Evolutionary conservation across 192 early-diverging fungal species (phyloP).

Genomic region (Podila clonocystis): DNA sequence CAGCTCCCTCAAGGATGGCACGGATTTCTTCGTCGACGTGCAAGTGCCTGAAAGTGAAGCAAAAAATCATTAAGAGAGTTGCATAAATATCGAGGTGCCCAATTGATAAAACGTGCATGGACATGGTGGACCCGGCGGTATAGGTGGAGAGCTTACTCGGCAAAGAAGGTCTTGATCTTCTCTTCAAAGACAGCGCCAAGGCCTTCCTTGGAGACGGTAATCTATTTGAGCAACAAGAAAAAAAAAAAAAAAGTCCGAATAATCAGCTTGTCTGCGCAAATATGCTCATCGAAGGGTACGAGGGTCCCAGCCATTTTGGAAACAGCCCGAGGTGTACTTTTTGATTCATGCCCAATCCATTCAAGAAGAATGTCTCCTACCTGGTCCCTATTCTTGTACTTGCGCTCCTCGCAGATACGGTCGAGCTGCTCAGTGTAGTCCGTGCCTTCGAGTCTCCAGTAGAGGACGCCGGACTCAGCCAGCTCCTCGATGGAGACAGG

Average conservation of each 20-base stretch:
- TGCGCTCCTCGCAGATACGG: conserved; percentile 73
- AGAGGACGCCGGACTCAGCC: conserved; percentile 74
- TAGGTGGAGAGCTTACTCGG: conserved; percentile 66
- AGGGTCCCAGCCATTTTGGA: no score
- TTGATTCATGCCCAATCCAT: no score
- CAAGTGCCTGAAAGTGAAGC: conserved; percentile 67
- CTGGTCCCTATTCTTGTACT: conserved; percentile 93
- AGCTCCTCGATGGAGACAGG: conserved; percentile 77
- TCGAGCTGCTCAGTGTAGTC: conserved; percentile 73
- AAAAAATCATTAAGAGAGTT: conserved; percentile 8
- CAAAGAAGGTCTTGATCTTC: conserved; percentile 93
- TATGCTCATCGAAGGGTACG: no score
- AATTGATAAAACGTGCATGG: neutral
- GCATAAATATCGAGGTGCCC: neutral
- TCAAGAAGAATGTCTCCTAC: conserved; percentile 39
- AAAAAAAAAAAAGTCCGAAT: neutral
- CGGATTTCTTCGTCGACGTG: conserved; percentile 99
- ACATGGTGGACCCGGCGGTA: neutral
- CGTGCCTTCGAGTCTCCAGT: conserved; percentile 67
- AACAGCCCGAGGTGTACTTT: no score
- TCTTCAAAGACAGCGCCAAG: conserved; percentile 89
- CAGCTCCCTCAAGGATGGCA: conserved; percentile 87
- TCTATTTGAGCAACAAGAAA: conserved; percentile 53
- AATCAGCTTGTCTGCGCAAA: neutral
- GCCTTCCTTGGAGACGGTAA: conserved; percentile 80